Evolutionary conservation across 108 stramenopile species (phyloP).

Genomic region (Fragilaria crotonensis): DNA sequence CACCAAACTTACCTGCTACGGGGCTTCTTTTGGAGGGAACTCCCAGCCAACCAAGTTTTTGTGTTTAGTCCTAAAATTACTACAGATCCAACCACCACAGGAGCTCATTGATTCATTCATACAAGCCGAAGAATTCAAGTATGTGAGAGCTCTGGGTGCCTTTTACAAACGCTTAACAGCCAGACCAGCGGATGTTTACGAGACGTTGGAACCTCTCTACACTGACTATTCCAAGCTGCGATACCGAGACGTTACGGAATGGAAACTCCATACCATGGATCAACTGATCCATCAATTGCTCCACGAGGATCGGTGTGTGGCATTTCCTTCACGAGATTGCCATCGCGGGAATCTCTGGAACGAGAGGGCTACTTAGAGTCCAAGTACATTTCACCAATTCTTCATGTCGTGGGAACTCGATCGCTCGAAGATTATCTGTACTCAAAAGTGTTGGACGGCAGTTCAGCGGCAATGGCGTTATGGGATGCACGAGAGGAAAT

Average conservation of each 20-base stretch:
- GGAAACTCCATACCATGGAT: conserved; percentile 86
- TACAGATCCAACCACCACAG: conserved; percentile 93
- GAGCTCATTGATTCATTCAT: conserved; percentile 90
- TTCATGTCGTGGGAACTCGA: not conserved
- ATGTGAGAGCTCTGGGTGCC: conserved; percentile 88
- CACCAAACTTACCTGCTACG: conserved; percentile 69
- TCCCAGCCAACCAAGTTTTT: conserved; percentile 89
- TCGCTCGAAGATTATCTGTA: conserved; percentile 33
- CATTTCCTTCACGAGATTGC: conserved; percentile 89
- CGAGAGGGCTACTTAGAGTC: conserved; percentile 59
- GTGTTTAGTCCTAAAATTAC: conserved; percentile 89
- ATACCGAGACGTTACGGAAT: conserved; percentile 58
- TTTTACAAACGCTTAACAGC: conserved; percentile 94
- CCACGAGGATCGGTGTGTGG: conserved; percentile 73
- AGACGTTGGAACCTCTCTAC: conserved; percentile 86
- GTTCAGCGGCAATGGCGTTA: conserved; percentile 29
- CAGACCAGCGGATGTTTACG: conserved; percentile 88
- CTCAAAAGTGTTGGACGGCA: conserved; percentile 46
- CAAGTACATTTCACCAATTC: conserved; percentile 1
- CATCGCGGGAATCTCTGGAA: conserved; percentile 69
- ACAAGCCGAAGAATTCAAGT: conserved; percentile 94
- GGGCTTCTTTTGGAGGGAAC: conserved; percentile 85
- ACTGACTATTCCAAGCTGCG: conserved; percentile 82
- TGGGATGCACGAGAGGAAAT: conserved; percentile 30
- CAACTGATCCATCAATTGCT: conserved; percentile 86